Percentiles rank a stretch among this genome's conserved stretches.
These are phyloP conservation scores for Pyricularia pennisetigena DNA, from an alignment of 2,329 filamentous ascomycete genomes.

Conservation along the genomic window DNA sequence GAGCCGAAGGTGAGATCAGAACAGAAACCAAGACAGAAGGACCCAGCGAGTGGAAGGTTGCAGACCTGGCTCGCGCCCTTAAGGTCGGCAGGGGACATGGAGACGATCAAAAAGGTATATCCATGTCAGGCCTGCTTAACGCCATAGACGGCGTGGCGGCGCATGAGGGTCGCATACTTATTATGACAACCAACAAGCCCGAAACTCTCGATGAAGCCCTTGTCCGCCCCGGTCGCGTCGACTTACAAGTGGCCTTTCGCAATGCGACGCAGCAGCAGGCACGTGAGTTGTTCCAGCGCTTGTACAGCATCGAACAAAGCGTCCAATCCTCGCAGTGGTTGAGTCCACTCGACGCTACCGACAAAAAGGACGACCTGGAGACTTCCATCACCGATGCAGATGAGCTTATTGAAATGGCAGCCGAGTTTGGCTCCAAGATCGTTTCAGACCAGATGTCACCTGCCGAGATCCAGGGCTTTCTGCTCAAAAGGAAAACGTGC, in stretches of 20 bases:
- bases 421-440: slow-evolving; percentile 41
- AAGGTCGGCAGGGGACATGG: slow-evolving; percentile 12
- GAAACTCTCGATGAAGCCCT: slow-evolving; percentile 65
- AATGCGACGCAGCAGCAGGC: slow-evolving; percentile 45
- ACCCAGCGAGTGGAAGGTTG: slow-evolving; percentile 25
- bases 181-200: slow-evolving; percentile 75
- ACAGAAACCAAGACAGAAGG: slow-evolving; percentile 9
- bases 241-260: slow-evolving; percentile 42
- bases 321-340: background rate
- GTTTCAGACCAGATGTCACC: slow-evolving; percentile 43
- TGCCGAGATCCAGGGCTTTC: slow-evolving; percentile 55
- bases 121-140: slow-evolving; percentile 70
- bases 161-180: slow-evolving; percentile 67
- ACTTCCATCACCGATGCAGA: slow-evolving; percentile 21
- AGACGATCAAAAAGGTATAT: slow-evolving; percentile 45
- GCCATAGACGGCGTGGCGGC: slow-evolving; percentile 75
- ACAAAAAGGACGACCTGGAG: slow-evolving; percentile 11
- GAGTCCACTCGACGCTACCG: background rate
- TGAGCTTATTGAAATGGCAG: slow-evolving; percentile 34
- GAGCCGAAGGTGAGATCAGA: slow-evolving; percentile 22
- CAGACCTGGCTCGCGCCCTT: slow-evolving; percentile 14
- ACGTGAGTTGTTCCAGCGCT: slow-evolving; percentile 47
- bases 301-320: slow-evolving; percentile 40
- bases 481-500: slow-evolving; percentile 51
- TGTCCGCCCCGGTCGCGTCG: slow-evolving; percentile 63